These are phyloP conservation scores for Cercophora sp. DNA, from an alignment of 495 filamentous ascomycete genomes.

Conservation along the genomic window DNA sequence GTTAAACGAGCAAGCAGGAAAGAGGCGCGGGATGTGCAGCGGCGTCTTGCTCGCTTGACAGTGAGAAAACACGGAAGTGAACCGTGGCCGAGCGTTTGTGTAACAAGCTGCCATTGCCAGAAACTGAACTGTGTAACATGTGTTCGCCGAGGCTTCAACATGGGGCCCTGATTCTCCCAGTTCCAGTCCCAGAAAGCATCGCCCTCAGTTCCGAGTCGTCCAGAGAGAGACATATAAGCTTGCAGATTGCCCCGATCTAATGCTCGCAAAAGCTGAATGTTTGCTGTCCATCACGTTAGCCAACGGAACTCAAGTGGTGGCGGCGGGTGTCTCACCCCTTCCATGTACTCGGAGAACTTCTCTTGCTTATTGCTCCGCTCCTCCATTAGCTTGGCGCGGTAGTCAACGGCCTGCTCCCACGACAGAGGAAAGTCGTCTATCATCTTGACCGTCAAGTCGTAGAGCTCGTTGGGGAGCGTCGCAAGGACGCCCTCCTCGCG, in stretches of 20 bases:
- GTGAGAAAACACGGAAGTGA: neutral
- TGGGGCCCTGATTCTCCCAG: neutral
- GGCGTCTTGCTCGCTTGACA: neutral
- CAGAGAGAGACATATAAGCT: no score
- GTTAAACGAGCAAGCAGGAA: no score
- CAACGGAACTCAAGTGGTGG: neutral
- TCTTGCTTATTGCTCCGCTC: conserved; percentile 9
- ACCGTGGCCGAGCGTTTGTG: neutral
- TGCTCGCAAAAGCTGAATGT: neutral
- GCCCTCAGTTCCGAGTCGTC: neutral
- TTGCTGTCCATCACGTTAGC: neutral
- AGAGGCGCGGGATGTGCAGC: neutral
- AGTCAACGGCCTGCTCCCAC: conserved; percentile 19
- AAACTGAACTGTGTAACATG: neutral
- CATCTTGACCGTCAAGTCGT: conserved; percentile 19
- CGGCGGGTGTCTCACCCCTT: neutral
- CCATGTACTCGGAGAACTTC: neutral
- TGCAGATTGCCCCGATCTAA: no score
- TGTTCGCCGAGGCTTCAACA: neutral
- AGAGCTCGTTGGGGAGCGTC: conserved; percentile 22
- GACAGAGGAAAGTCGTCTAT: conserved; percentile 21
- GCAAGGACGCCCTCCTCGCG: conserved; percentile 3
- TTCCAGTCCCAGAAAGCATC: neutral
- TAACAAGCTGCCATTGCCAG: no score
- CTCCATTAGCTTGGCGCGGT: conserved; percentile 17